Base-by-base conservation (phyloP, 805 yeast species). In the Saturnispora sanitii region DNA sequence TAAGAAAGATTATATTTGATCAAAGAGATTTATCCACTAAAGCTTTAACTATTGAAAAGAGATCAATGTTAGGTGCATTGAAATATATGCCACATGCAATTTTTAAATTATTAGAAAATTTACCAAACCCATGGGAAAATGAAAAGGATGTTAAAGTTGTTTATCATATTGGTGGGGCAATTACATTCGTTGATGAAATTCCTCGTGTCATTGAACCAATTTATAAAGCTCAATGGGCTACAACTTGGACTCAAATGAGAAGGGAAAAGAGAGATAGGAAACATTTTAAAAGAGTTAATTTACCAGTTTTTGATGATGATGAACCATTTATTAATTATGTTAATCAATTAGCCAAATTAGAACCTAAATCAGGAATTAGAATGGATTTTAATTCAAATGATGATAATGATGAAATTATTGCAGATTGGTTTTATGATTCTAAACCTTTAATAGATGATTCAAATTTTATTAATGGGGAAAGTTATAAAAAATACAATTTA, bases 81-180 rank as follows among this genome's bases (percentile, higher is more conserved):
- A 90, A 87, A 61, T 94, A 82, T 62, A 73, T 94, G 79, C 99
- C 99, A 0, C 97, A 90, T 62, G 96, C 98, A 0, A 73, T 87
- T 3, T 60, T 87, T 49, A 92, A 92, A 58, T 69, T 92, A 30
- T 55, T 92, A 30, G 98, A 92, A 53, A 87, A 86, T 54, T 90
- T 92, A 90, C 99, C 99, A 0, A 95, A 87, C 56, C 99, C 99
- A 1, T 92, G 99, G 99, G 97, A 92, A 57, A 73, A 76, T 39
- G 65, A 72, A 2, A 83, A 83, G 46, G 94, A 83, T 33, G 97
- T 92, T 18, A 77, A 73, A 43, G 97, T 90, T 6, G 60, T 90
- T 32, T 92, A 92, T 57, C 99, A 92, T 54, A 71, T 73, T 17
- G 77, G 92, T 0, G 98, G 98, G 20, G 96, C 98, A 12, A 81